A percentile compares a stretch with the other conserved stretches of the same genome.
Evolutionary conservation across 305 asterid genomes (phyloP).

Genomic region (Fraxinus platypoda): DNA sequence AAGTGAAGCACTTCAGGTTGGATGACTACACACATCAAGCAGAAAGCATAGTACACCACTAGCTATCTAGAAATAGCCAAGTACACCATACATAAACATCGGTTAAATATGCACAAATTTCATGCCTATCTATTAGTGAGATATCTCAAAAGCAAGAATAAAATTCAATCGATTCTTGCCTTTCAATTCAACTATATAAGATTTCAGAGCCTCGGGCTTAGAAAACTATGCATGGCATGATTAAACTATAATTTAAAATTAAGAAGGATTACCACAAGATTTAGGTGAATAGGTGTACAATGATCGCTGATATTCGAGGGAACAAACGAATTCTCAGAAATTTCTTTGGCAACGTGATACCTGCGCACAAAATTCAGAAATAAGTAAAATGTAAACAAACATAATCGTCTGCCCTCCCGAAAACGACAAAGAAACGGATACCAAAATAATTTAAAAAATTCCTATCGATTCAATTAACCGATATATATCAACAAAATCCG

Average conservation of each 20-base stretch:
- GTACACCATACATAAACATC: not conserved
- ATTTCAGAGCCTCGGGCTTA: not conserved
- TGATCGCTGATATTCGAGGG: slow-evolving; percentile 53
- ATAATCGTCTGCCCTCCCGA: not conserved
- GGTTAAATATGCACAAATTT: not conserved
- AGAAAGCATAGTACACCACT: too few species aligned
- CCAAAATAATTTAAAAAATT: slow-evolving; percentile 3
- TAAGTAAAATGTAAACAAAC: slow-evolving; percentile 1
- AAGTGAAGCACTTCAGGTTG: slow-evolving; percentile 1
- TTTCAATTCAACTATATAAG: not conserved
- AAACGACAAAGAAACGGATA: not conserved
- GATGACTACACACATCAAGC: slow-evolving; percentile 11
- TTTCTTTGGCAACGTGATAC: slow-evolving; percentile 53
- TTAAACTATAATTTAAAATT: not conserved
- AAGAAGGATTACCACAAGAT: slow-evolving; percentile 69
- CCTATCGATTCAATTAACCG: not conserved
- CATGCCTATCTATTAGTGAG: not conserved
- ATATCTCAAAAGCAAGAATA: not conserved
- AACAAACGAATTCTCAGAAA: slow-evolving; percentile 39
- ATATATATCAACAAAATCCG: slow-evolving; percentile 4
- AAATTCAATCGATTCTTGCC: not conserved
- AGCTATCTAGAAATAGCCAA: slow-evolving; percentile 4
- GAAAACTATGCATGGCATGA: not conserved
- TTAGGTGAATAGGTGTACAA: slow-evolving; percentile 75
- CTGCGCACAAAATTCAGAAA: slow-evolving; percentile 39